Evolutionary conservation across 805 yeast genomes (phyloP).

Genomic region (Tetrapisispora phaffii): DNA sequence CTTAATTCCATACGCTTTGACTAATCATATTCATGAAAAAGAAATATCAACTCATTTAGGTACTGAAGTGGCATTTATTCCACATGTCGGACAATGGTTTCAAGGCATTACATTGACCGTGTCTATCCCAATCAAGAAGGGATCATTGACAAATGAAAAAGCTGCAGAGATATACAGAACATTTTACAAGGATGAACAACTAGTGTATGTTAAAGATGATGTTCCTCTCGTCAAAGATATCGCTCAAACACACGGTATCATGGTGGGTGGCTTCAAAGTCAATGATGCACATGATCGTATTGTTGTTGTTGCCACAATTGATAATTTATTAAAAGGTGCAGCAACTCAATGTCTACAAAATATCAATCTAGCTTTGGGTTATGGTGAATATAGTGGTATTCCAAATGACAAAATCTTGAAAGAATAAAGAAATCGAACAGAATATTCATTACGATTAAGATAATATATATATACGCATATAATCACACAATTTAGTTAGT

Average conservation of each 20-base stretch:
- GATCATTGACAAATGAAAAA: constrained; percentile 65
- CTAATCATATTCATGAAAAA: constrained; percentile 94
- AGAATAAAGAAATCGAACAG: background rate
- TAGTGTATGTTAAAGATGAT: constrained; percentile 80
- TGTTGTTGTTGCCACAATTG: constrained; percentile 90
- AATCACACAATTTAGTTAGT: background rate
- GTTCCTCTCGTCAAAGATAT: constrained; percentile 89
- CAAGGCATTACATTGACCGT: constrained; percentile 94
- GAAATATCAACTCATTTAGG: constrained; percentile 83
- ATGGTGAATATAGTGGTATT: constrained; percentile 91
- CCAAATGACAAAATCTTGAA: constrained; percentile 53
- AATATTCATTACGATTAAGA: no score
- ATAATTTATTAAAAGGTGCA: constrained; percentile 93
- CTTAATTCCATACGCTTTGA: constrained; percentile 87
- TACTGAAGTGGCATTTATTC: constrained; percentile 73
- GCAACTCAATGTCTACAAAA: constrained; percentile 97
- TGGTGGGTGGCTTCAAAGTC: constrained; percentile 92
- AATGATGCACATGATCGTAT: constrained; percentile 82
- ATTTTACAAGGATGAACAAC: constrained; percentile 75
- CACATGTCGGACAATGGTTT: constrained; percentile 99
- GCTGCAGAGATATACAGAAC: constrained; percentile 70
- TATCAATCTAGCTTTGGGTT: constrained; percentile 80
- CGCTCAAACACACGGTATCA: constrained; percentile 89
- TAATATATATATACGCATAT: background rate
- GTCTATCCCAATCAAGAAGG: constrained; percentile 70